Evolutionary conservation across 2,329 filamentous ascomycete genomes (phyloP).

Genomic region (Penicillium sp.): DNA sequence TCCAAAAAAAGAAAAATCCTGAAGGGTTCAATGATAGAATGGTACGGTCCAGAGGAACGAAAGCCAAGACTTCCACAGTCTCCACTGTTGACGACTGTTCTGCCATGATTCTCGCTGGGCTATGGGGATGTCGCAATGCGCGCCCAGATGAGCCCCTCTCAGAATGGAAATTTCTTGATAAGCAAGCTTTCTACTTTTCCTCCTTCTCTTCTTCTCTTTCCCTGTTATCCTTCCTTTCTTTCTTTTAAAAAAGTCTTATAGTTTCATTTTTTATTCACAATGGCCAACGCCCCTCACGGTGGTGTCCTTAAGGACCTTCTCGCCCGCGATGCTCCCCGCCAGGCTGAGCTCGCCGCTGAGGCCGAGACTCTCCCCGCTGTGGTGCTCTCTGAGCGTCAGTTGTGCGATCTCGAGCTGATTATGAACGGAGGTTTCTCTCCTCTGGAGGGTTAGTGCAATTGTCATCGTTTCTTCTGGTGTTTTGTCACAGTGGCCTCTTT

Average conservation of each 20-base stretch:
- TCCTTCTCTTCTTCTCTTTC: constrained; percentile 2
- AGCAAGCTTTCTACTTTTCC: constrained; percentile 3
- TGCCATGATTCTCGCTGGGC: constrained; percentile 1
- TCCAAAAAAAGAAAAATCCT: no score
- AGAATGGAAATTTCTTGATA: constrained; percentile 12
- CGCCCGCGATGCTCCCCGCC: constrained; percentile 82
- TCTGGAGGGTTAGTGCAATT: constrained; percentile 72
- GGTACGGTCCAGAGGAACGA: not conserved
- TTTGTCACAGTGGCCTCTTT: not conserved
- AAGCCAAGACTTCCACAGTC: constrained; percentile 17
- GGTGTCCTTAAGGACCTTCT: constrained; percentile 97
- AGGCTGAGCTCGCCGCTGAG: constrained; percentile 75
- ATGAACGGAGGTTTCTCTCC: constrained; percentile 98
- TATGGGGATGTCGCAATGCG: constrained; percentile 4
- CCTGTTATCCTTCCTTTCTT: constrained; percentile 2
- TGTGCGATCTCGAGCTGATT: constrained; percentile 96
- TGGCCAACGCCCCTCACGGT: constrained; percentile 68
- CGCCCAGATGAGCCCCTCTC: not conserved
- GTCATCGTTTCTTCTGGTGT: not conserved
- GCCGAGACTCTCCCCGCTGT: constrained; percentile 84
- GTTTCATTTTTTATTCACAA: constrained; percentile 27
- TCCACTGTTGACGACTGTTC: constrained; percentile 26
- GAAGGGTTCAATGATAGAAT: not conserved
- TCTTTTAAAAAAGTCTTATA: constrained; percentile 2
- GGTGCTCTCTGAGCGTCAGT: constrained; percentile 84